Conservation (phyloP, 2,329 filamentous ascomycete genomes). For the Drechslerella coelobrocha region DNA sequence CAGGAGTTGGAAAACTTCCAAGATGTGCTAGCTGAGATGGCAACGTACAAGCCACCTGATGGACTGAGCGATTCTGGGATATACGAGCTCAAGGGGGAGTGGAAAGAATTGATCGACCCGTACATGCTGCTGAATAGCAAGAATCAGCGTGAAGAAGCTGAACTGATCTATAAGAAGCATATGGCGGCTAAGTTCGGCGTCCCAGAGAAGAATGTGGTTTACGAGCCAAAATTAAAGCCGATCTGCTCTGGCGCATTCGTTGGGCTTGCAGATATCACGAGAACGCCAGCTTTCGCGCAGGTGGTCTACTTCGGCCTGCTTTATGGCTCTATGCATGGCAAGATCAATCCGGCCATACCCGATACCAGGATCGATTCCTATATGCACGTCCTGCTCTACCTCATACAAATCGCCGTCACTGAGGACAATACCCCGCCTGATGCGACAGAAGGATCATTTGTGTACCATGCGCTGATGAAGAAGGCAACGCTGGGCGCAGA, state of each 20-base stretch:
- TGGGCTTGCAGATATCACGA: slow-evolving; percentile 78
- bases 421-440: slow-evolving; percentile 71
- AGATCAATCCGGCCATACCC: slow-evolving; percentile 75
- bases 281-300: slow-evolving; percentile 84
- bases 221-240: slow-evolving; percentile 80
- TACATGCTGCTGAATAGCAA: slow-evolving; percentile 96
- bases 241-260: slow-evolving; percentile 80
- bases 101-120: slow-evolving; percentile 86
- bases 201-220: slow-evolving; percentile 81
- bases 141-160: slow-evolving; percentile 94
- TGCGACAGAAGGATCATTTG: slow-evolving; percentile 71
- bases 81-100: slow-evolving; percentile 88
- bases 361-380: slow-evolving; percentile 87
- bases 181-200: slow-evolving; percentile 88
- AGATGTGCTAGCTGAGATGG: slow-evolving; percentile 82
- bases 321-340: slow-evolving; percentile 75
- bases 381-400: slow-evolving; percentile 86
- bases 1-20: slow-evolving; percentile 90
- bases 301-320: slow-evolving; percentile 86
- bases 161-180: slow-evolving; percentile 84
- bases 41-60: slow-evolving; percentile 86
- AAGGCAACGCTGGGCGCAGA: slow-evolving; percentile 15
- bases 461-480: slow-evolving; percentile 69
- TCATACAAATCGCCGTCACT: slow-evolving; percentile 81
- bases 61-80: slow-evolving; percentile 90